Evolutionary conservation across 805 yeast species (phyloP).

Genomic region (Metschnikowia dekortorum): DNA sequence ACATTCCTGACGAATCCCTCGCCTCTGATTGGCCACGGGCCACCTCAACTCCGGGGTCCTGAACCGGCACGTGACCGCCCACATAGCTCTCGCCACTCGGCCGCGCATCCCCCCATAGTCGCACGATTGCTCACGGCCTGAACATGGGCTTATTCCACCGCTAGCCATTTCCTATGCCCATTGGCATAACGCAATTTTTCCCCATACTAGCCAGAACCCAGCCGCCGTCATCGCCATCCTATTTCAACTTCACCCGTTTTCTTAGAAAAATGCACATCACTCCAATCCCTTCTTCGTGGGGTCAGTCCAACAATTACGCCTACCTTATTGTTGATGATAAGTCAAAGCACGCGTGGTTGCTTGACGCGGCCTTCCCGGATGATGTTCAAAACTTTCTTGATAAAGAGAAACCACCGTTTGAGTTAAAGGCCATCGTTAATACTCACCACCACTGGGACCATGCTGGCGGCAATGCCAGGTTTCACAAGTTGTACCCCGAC

Average conservation of each 20-base stretch:
- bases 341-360: constrained; percentile 68
- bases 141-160: not conserved
- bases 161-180: constrained; percentile 1
- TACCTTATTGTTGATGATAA: constrained; percentile 70
- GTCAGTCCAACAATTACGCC: constrained; percentile 85
- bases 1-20: not conserved
- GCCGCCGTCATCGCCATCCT: not conserved
- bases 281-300: constrained; percentile 92
- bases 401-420: constrained; percentile 37
- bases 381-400: constrained; percentile 50
- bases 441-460: constrained; percentile 98
- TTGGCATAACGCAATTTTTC: constrained; percentile 1
- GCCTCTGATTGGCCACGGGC: not conserved
- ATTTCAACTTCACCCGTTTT: not conserved
- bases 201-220: not conserved
- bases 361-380: constrained; percentile 88
- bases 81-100: not conserved
- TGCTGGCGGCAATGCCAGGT: constrained; percentile 71
- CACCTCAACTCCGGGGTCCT: not conserved
- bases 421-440: constrained; percentile 75
- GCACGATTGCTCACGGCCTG: constrained; percentile 3
- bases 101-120: not conserved
- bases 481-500: constrained; percentile 38
- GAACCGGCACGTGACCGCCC: not conserved
- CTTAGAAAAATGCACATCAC: constrained; percentile 66